Conservation (phyloP, 1,139 yeast species). For the Kodamaea plutei region DNA sequence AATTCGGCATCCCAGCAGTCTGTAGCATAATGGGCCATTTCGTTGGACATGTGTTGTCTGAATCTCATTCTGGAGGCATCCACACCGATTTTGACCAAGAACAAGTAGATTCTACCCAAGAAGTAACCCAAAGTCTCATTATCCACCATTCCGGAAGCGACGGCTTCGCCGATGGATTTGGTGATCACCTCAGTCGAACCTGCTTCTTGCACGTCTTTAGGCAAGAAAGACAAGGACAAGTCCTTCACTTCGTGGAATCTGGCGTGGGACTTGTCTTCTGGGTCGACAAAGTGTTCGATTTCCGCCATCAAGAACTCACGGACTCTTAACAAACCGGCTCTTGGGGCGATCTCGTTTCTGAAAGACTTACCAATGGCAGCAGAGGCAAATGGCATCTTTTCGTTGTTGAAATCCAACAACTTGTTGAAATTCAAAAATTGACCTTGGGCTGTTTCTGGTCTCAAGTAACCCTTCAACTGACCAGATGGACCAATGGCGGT, state of each 20-base stretch:
- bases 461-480: conserved; percentile 85
- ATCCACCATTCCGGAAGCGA: conserved; percentile 79
- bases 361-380: conserved; percentile 98
- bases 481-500: conserved; percentile 99
- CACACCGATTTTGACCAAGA: conserved; percentile 86
- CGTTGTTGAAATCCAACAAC: conserved; percentile 90
- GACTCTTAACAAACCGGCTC: conserved; percentile 95
- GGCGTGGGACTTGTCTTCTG: conserved; percentile 76
- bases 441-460: conserved; percentile 99
- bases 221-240: conserved; percentile 69
- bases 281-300: conserved; percentile 97
- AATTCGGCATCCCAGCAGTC: conserved; percentile 99
- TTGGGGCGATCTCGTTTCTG: conserved; percentile 98
- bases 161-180: conserved; percentile 86
- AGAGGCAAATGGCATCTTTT: conserved; percentile 97
- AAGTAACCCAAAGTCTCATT: conserved; percentile 97
- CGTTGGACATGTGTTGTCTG: conserved; percentile 98
- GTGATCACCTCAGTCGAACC: conserved; percentile 71
- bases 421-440: conserved; percentile 94
- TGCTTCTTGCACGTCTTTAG: conserved; percentile 80
- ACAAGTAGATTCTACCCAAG: conserved; percentile 84
- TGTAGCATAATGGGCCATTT: conserved; percentile 99
- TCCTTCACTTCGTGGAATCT: conserved; percentile 75
- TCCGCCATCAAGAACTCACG: conserved; percentile 99
- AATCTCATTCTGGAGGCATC: conserved; percentile 80